Conservation (phyloP, 2,329 filamentous ascomycete species). For the Spiromastix sp. region DNA sequence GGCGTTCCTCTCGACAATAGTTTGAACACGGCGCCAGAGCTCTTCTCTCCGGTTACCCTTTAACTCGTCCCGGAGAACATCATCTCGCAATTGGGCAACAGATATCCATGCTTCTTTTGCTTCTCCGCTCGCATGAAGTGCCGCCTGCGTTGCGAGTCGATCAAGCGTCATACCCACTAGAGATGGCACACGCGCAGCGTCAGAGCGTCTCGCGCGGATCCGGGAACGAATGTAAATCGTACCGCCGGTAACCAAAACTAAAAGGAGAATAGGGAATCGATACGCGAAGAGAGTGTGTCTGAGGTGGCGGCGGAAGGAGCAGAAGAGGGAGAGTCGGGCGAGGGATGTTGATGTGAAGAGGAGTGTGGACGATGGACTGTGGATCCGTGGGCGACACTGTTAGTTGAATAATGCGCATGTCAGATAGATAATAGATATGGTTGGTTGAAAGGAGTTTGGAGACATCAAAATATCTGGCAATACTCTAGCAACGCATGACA, state of each 20-base stretch:
- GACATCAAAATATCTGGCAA: neutral
- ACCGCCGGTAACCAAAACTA: constrained; percentile 35
- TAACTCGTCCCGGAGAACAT: constrained; percentile 76
- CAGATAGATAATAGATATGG: constrained; percentile 29
- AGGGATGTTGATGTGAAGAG: constrained; percentile 76
- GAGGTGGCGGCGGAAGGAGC: constrained; percentile 36
- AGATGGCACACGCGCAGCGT: constrained; percentile 63
- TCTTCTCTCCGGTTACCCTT: constrained; percentile 63
- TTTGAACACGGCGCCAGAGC: constrained; percentile 73
- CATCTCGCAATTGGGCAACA: constrained; percentile 80
- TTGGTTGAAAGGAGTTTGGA: constrained; percentile 2
- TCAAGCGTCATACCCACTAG: constrained; percentile 79
- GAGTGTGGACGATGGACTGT: constrained; percentile 60
- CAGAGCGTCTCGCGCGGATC: constrained; percentile 53
- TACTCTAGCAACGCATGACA: neutral
- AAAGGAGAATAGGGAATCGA: constrained; percentile 40
- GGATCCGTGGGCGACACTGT: constrained; percentile 65
- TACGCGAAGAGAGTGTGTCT: constrained; percentile 39
- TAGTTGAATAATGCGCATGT: constrained; percentile 59
- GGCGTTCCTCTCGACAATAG: constrained; percentile 83
- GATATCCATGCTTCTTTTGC: constrained; percentile 71
- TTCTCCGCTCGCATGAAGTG: constrained; percentile 56
- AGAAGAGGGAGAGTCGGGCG: constrained; percentile 80
- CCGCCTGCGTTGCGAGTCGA: constrained; percentile 71
- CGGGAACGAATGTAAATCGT: constrained; percentile 54